Evolutionary conservation across 2,329 filamentous ascomycete genomes (phyloP).

Genomic region (Geoglossum cookeanum): DNA sequence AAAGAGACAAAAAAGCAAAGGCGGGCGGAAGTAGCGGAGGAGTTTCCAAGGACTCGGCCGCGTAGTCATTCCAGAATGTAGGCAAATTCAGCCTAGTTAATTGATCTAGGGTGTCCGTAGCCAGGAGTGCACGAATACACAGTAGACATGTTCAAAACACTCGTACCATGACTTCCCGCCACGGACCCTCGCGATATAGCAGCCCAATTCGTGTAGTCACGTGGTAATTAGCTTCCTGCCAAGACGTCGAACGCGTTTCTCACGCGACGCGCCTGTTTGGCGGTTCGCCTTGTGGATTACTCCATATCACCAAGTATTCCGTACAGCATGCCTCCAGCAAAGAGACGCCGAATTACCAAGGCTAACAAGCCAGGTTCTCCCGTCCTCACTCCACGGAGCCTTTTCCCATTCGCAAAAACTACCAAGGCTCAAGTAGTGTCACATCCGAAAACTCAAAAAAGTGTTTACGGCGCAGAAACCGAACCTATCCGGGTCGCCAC

Average conservation of each 20-base stretch:
- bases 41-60: neutral
- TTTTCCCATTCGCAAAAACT: neutral
- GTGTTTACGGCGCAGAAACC: neutral
- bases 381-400: neutral
- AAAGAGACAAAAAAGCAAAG: conserved; percentile 1
- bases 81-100: no score
- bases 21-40: neutral
- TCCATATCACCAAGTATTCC: no score
- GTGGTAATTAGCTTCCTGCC: no score
- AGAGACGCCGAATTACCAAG: neutral
- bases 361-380: neutral
- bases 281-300: no score
- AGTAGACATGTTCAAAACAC: no score
- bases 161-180: no score
- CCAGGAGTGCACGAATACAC: neutral
- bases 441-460: neutral
- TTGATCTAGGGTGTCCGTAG: neutral
- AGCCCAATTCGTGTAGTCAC: no score
- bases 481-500: neutral
- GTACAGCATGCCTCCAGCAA: neutral
- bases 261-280: no score
- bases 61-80: neutral
- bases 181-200: no score
- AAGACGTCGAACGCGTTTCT: no score
- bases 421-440: neutral